Base-by-base conservation (phyloP, 1,284 basidiomycete genomes). In the Austroboletus novae-zelandiae region DNA sequence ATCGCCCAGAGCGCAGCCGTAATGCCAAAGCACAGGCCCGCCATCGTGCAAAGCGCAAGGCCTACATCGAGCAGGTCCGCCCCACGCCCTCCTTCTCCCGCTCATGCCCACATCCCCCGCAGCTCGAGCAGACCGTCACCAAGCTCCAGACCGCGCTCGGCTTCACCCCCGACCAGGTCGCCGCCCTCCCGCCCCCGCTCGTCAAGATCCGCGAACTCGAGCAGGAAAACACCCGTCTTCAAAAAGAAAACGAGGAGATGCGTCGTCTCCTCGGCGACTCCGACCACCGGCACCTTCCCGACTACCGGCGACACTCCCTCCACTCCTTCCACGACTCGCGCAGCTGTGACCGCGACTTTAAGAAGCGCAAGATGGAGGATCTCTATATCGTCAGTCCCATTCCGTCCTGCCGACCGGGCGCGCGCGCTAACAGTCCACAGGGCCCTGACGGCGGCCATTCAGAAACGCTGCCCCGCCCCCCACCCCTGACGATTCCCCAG, bases 1-100 rank as follows among this genome's bases (percentile, higher is more conserved):
- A 77, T 63, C 71, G 72, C 36, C 86, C 86, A 72, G 86, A 89
- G 69, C 84, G 87, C 56, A 86, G 84, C 73, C 83, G 89, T 73
- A 91, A 91, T 72, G 89, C 89, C 51, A 91, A 89, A 67, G 92
- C 91, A 4, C 91, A 95, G 73, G 90, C 91, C 47, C 77, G 91
- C 61, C 91, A 94, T 75, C 83, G 91, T 50, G 92, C 91, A 66
- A 94, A 94, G 72, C 80, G 92, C 70, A 94, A 94, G 75, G 91
- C 91, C 11, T 93, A 94, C 73, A 90, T 94, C 63, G 91, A 93
- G 61, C 86, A 91, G 74, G 91, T 90, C 1, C 10, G 53, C 53
- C 40, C 6, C 7, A 48, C n/a, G 25, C 43, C 27, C 36, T 44
- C 47, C 54, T 44, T 52, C 45, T 13, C n/a, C n/a, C 18, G 17